These are phyloP conservation scores for Hanseniaspora valbyensis DNA, from an alignment of 805 yeast species.

Conservation along the genomic window DNA sequence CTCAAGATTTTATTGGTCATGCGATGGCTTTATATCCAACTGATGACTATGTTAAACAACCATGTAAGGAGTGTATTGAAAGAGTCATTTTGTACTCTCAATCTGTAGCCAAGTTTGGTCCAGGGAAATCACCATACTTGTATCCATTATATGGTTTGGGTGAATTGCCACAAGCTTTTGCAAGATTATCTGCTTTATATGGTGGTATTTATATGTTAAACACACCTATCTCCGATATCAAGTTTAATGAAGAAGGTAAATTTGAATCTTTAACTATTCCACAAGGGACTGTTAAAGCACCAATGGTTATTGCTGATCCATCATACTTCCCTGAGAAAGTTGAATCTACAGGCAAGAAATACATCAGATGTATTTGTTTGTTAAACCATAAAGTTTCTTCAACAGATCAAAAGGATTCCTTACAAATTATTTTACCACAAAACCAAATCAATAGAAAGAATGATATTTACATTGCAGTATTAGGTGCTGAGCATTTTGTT, in stretches of 20 bases:
- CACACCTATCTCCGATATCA: slow-evolving; percentile 84
- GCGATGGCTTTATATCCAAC: slow-evolving; percentile 96
- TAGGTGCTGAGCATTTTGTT: slow-evolving; percentile 82
- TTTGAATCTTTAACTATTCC: slow-evolving; percentile 83
- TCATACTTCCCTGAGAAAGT: slow-evolving; percentile 74
- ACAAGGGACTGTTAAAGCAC: slow-evolving; percentile 85
- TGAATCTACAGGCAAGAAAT: slow-evolving; percentile 30
- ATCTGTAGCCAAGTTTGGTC: slow-evolving; percentile 84
- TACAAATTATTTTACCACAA: slow-evolving; percentile 92
- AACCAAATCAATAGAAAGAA: slow-evolving; percentile 86
- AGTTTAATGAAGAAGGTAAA: slow-evolving; percentile 51
- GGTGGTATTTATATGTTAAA: slow-evolving; percentile 98
- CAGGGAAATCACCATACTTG: slow-evolving; percentile 73
- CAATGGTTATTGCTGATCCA: slow-evolving; percentile 92
- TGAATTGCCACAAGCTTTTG: slow-evolving; percentile 98
- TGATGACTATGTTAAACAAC: slow-evolving; percentile 77
- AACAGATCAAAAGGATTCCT: slow-evolving; percentile 73
- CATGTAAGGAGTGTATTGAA: slow-evolving; percentile 85
- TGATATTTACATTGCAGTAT: slow-evolving; percentile 86
- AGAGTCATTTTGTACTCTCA: slow-evolving; percentile 75
- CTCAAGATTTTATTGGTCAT: slow-evolving; percentile 94
- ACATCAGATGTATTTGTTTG: slow-evolving; percentile 53
- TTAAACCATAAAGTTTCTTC: slow-evolving; percentile 80
- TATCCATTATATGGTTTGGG: slow-evolving; percentile 96
- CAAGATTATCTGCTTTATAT: slow-evolving; percentile 88